Conservation (phyloP, 805 yeast species). For the Kluyveromyces nonfermentans region DNA sequence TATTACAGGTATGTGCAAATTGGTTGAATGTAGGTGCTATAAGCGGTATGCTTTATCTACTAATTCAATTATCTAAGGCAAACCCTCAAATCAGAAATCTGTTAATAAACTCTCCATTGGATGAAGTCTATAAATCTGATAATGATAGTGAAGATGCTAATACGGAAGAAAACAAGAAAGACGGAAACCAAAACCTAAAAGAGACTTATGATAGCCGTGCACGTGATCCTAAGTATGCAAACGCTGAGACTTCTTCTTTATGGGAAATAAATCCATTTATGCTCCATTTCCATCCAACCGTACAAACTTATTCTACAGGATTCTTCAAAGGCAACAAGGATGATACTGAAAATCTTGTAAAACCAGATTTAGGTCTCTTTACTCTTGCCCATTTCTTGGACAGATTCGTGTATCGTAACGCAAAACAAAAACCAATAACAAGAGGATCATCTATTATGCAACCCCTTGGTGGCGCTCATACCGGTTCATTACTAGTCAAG, state of each 20-base stretch:
- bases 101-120: conserved; percentile 44
- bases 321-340: conserved; percentile 38
- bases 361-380: conserved; percentile 87
- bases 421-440: conserved; percentile 63
- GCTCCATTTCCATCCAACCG: conserved; percentile 87
- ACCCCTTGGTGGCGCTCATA: conserved; percentile 65
- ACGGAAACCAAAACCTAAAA: too few species aligned
- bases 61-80: conserved; percentile 56
- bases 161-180: conserved; percentile 16
- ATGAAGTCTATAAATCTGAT: conserved; percentile 40
- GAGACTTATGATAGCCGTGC: conserved; percentile 66
- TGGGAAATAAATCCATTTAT: conserved; percentile 79
- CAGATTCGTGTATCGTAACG: conserved; percentile 88
- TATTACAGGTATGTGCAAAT: conserved; percentile 71
- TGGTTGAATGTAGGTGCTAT: conserved; percentile 87
- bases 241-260: conserved; percentile 69
- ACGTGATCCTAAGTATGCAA: conserved; percentile 88
- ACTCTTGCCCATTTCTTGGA: conserved; percentile 87
- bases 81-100: conserved; percentile 61
- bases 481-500: conserved; percentile 57
- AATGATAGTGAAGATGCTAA: conserved; percentile 35
- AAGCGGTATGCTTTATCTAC: conserved; percentile 69
- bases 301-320: conserved; percentile 66
- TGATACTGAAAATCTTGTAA: conserved; percentile 30
- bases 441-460: conserved; percentile 95